Conservation (phyloP, 371 early-diverging fungal genomes). For the Mucor circinelloides region DNA sequence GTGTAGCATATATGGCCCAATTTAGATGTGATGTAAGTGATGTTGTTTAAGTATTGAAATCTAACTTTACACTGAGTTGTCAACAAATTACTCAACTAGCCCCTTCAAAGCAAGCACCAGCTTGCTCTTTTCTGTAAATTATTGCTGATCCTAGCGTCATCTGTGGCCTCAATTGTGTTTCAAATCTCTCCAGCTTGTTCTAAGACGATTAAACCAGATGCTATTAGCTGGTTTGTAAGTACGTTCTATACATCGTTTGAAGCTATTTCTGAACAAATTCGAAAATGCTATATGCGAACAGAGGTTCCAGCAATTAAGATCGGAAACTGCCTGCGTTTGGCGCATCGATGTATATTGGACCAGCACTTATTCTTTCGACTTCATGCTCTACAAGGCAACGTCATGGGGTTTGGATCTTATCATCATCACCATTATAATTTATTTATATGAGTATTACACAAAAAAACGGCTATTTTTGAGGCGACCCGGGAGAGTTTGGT, state of each 20-base stretch:
- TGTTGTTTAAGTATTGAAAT: not conserved
- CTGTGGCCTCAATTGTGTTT: not conserved
- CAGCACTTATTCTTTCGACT: not conserved
- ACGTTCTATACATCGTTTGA: not conserved
- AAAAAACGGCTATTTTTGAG: not conserved
- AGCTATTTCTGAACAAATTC: not conserved
- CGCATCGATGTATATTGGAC: not conserved
- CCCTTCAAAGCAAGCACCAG: not conserved
- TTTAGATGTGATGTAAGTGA: not conserved
- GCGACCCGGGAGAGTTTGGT: slow-evolving; percentile 7
- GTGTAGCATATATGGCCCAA: not conserved
- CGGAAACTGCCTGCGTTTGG: not conserved
- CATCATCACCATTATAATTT: not conserved
- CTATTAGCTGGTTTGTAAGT: not conserved
- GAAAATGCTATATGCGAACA: not conserved
- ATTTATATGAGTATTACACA: not conserved
- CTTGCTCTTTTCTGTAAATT: not conserved
- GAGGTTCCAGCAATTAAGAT: not conserved
- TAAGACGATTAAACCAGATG: not conserved
- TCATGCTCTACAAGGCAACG: not conserved
- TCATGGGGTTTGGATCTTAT: slow-evolving; percentile 3
- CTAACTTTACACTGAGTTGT: not conserved
- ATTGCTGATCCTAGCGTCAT: not conserved
- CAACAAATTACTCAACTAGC: too few relatives aligned
- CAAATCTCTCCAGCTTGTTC: not conserved